A percentile compares a stretch with the other conserved stretches of the same genome.
phyloP scores from a whole-genome alignment of 2,329 filamentous ascomycete genomes.

The Ascochyta fabae region DNA sequence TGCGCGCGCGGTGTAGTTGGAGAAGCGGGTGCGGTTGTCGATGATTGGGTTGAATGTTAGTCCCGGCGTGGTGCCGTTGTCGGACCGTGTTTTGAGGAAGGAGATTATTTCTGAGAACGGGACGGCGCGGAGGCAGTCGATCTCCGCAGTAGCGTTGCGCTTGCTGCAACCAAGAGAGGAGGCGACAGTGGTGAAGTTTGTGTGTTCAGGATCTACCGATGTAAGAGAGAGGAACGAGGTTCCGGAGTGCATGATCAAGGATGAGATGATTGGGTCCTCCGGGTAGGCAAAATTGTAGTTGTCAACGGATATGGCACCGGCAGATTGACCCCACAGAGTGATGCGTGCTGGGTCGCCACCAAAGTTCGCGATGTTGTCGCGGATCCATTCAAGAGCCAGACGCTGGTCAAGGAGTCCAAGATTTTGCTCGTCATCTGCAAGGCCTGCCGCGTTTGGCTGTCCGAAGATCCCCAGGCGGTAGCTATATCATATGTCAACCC shows the following conservation, averaged over 20 bases:
- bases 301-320: constrained; percentile 52
- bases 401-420: constrained; percentile 51
- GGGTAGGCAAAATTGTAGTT: constrained; percentile 58
- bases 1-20: constrained; percentile 44
- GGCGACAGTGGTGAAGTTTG: constrained; percentile 51
- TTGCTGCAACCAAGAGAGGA: constrained; percentile 43
- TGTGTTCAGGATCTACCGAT: constrained; percentile 30
- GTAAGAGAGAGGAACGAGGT: constrained; percentile 21
- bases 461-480: constrained; percentile 51
- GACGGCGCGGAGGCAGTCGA: constrained; percentile 49
- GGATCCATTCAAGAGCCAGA: constrained; percentile 49
- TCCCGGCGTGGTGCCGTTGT: constrained; percentile 32
- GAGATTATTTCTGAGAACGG: constrained; percentile 36
- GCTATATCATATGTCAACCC: constrained; percentile 10
- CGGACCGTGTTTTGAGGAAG: constrained; percentile 41
- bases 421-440: constrained; percentile 42
- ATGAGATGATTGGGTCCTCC: constrained; percentile 55
- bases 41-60: constrained; percentile 38
- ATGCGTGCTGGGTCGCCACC: constrained; percentile 47
- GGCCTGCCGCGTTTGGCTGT: constrained; percentile 47
- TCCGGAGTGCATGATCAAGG: constrained; percentile 37
- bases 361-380: constrained; percentile 49
- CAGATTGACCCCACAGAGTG: constrained; percentile 50
- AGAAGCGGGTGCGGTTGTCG: constrained; percentile 44
- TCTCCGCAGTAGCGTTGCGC: constrained; percentile 29